Base-by-base conservation (phyloP, 768 basidiomycete species). In the Russula brevipes region DNA sequence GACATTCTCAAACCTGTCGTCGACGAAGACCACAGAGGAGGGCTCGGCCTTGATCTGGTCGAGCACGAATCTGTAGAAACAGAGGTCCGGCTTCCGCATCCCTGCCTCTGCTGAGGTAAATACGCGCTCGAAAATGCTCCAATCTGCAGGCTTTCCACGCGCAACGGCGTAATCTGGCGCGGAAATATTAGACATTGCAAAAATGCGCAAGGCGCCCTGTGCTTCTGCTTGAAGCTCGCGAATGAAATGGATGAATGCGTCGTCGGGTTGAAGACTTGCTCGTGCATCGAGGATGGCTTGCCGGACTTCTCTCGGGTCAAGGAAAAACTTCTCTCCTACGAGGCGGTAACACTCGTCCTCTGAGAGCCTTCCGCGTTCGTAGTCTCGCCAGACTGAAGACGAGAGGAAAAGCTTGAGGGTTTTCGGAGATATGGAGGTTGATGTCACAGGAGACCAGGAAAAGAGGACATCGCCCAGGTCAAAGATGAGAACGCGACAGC, bases 141-240 rank as follows among this genome's bases (percentile, higher is more conserved):
- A 85, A 62, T 81, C 79, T 9, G 75, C 80, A 4, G 75, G 70
- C 39, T 77, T 81, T n/a, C 72, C 75, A 50, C 72, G 77, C 16
- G 84, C 74, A 3, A 79, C 73, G 45, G 74, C 74, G 67, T 78
- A 82, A 66, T 85, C 83, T 9, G 81, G 81, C 0, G 73, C 66
- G 17, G 83, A 82, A 33, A 85, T 84, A 70, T 85, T 85, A 41
- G 82, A 83, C 80, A 84, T 82, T 38, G 82, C 83, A 56, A 79
- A 82, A 41, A 85, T 75, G 14, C 70, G 74, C 1, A 82, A 70
- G 6, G 69, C 57, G 19, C 70, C 72, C 11, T 72, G 59, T 2
- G 75, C 73, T 59, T 77, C 72, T 6, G 66, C 63, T 64, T 80
- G 80, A 46, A 85, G 73, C 54, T 81, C 76, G 2, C 75, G 75